phyloP scores from a whole-genome alignment of 2,329 filamentous ascomycete genomes.

The Diplodia sapinea region DNA sequence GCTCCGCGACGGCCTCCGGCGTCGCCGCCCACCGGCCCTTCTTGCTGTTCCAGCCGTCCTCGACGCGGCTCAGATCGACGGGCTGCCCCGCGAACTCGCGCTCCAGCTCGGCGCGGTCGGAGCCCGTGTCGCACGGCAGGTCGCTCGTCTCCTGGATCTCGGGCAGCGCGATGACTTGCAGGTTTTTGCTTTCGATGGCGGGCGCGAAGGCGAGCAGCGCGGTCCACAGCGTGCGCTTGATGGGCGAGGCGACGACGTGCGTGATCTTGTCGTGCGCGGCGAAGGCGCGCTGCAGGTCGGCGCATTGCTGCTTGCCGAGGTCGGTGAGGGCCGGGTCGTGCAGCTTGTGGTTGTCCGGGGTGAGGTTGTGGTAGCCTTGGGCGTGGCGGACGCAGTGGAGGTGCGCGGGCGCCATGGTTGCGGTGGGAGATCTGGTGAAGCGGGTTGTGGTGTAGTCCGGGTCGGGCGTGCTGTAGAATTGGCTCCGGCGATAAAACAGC shows the following conservation, averaged over 20 bases:
- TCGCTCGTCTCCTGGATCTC: conserved; percentile 78
- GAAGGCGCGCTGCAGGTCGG: conserved; percentile 61
- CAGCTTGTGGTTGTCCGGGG: conserved; percentile 57
- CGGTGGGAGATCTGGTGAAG: background rate
- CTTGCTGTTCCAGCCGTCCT: conserved; percentile 73
- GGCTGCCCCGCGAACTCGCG: conserved; percentile 65
- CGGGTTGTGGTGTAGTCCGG: background rate
- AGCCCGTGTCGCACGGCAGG: conserved; percentile 77
- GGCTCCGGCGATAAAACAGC: background rate
- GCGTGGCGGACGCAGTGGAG: conserved; percentile 76
- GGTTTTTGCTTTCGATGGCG: conserved; percentile 39
- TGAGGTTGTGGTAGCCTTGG: conserved; percentile 79
- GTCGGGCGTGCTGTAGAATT: background rate
- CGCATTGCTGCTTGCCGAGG: conserved; percentile 71
- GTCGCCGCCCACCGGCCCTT: conserved; percentile 42
- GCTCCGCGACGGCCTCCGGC: conserved; percentile 60
- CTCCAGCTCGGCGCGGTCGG: conserved; percentile 58
- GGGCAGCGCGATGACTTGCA: conserved; percentile 69
- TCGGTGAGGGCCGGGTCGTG: conserved; percentile 77
- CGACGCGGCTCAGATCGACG: conserved; percentile 67
- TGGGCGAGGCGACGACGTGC: conserved; percentile 76
- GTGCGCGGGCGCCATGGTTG: conserved; percentile 47
- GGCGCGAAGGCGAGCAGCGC: conserved; percentile 70
- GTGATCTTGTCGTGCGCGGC: conserved; percentile 64
- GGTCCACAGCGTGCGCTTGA: conserved; percentile 79